Conservation (phyloP, 352 stramenopile species). For the Phytophthora meadii region DNA sequence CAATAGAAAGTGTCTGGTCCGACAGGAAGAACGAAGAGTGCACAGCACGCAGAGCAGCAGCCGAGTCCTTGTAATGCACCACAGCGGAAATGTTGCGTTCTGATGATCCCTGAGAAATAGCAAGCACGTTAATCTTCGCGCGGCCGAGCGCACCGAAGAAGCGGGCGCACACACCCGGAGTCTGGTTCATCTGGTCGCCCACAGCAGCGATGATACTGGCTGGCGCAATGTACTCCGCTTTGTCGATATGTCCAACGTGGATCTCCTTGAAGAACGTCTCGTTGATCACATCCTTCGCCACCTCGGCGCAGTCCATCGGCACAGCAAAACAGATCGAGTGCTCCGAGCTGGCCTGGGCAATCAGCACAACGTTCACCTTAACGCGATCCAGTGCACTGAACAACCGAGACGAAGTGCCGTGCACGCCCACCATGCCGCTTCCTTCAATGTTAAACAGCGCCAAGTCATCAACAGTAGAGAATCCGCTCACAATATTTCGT, state of each 20-base stretch:
- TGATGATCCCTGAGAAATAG: slow-evolving; percentile 94
- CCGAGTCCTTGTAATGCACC: slow-evolving; percentile 89
- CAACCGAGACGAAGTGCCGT: slow-evolving; percentile 92
- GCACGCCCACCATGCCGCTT: slow-evolving; percentile 94
- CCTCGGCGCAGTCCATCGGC: slow-evolving; percentile 68
- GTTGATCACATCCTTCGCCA: slow-evolving; percentile 78
- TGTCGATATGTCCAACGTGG: slow-evolving; percentile 84
- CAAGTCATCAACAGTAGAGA: slow-evolving; percentile 95
- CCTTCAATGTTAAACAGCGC: slow-evolving; percentile 97
- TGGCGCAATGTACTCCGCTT: slow-evolving; percentile 83
- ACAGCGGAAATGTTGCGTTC: slow-evolving; percentile 97
- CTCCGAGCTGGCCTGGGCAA: slow-evolving; percentile 95
- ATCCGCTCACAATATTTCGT: slow-evolving; percentile 86
- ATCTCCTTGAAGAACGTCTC: slow-evolving; percentile 91
- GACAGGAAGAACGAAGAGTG: slow-evolving; percentile 96
- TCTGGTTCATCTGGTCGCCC: slow-evolving; percentile 95
- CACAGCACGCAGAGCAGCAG: slow-evolving; percentile 91
- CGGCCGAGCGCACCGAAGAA: slow-evolving; percentile 95
- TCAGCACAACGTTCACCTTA: slow-evolving; percentile 95
- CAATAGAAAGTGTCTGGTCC: slow-evolving; percentile 93
- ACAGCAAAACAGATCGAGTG: slow-evolving; percentile 97
- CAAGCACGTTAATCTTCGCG: slow-evolving; percentile 95
- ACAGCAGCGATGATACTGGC: slow-evolving; percentile 96
- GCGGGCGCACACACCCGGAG: slow-evolving; percentile 90
- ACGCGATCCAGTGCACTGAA: slow-evolving; percentile 93